Conservation (phyloP, 768 basidiomycete species). For the Boletellus ananiceps region DNA sequence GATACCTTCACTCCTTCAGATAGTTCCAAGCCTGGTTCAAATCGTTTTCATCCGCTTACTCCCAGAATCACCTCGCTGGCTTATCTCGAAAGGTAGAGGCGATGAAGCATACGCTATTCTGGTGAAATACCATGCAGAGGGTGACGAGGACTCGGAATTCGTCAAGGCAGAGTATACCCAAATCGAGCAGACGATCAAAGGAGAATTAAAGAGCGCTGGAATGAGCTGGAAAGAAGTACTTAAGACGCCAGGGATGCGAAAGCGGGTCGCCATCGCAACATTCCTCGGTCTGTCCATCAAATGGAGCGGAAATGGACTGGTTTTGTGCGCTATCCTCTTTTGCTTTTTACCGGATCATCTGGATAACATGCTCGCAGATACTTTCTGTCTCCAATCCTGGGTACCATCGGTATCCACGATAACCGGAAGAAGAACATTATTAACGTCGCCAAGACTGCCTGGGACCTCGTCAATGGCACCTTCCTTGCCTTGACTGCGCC, state of each 20-base stretch:
- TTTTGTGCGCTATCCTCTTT: slow-evolving; percentile 2
- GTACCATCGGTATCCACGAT: slow-evolving; percentile 14
- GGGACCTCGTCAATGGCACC: slow-evolving; percentile 5
- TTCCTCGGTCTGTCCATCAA: slow-evolving; percentile 8
- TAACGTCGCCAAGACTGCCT: slow-evolving; percentile 3
- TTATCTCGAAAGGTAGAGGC: slow-evolving; percentile 50
- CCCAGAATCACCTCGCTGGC: slow-evolving; percentile 63
- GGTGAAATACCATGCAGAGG: slow-evolving; percentile 58
- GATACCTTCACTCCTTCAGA: slow-evolving; percentile 54
- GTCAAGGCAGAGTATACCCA: slow-evolving; percentile 54
- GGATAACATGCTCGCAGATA: background rate
- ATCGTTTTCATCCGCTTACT: slow-evolving; percentile 52
- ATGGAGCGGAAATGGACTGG: slow-evolving; percentile 11
- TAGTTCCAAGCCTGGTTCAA: slow-evolving; percentile 49
- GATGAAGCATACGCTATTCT: slow-evolving; percentile 46
- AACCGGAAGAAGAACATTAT: slow-evolving; percentile 14
- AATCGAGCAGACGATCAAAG: slow-evolving; percentile 51
- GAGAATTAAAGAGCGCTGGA: slow-evolving; percentile 4
- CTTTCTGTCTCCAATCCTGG: slow-evolving; percentile 11
- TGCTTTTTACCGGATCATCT: too few relatives aligned
- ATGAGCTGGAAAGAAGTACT: background rate
- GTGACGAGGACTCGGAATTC: slow-evolving; percentile 45
- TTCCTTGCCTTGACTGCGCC: background rate
- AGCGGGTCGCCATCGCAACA: slow-evolving; percentile 10
- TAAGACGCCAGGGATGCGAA: slow-evolving; percentile 11